Evolutionary conservation across 257 asterid genomes (phyloP).

Genomic region (Solanum rostratum): DNA sequence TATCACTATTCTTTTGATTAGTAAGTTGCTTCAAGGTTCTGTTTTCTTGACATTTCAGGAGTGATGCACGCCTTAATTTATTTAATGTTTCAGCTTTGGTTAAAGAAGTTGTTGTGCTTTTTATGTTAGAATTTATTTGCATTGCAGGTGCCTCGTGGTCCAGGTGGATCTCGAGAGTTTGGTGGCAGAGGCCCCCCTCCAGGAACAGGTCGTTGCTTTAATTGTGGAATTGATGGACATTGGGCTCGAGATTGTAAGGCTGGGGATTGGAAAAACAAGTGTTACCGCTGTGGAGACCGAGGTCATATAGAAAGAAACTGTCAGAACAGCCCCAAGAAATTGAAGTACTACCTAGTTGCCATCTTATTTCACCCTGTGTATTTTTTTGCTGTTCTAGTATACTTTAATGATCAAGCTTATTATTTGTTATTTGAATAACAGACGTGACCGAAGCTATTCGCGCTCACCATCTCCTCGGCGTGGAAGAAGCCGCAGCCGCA

Average conservation of each 20-base stretch:
- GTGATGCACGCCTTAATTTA: not conserved
- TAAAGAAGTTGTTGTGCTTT: not conserved
- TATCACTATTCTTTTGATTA: not conserved
- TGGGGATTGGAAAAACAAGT: slow-evolving; percentile 65
- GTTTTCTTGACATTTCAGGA: not conserved
- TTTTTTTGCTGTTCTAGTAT: not conserved
- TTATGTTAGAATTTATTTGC: not conserved
- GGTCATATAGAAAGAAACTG: slow-evolving; percentile 55
- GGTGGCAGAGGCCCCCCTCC: slow-evolving; percentile 52
- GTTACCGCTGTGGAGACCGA: slow-evolving; percentile 57
- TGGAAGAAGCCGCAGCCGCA: slow-evolving; percentile 29
- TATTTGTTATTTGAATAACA: not conserved
- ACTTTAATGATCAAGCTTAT: not conserved
- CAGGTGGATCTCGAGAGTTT: slow-evolving; percentile 54
- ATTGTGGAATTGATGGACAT: slow-evolving; percentile 57
- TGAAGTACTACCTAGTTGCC: slow-evolving; percentile 13
- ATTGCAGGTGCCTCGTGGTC: slow-evolving; percentile 44
- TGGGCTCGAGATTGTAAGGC: slow-evolving; percentile 64
- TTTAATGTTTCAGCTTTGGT: not conserved
- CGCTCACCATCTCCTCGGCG: slow-evolving; percentile 51
- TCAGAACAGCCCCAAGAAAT: slow-evolving; percentile 38
- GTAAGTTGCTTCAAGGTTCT: not conserved
- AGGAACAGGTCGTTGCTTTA: slow-evolving; percentile 57
- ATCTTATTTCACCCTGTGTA: not conserved
- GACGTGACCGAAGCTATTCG: slow-evolving; percentile 41